Evolutionary conservation across 1,284 basidiomycete genomes (phyloP).

Genomic region (Ceratobasidium sp.): DNA sequence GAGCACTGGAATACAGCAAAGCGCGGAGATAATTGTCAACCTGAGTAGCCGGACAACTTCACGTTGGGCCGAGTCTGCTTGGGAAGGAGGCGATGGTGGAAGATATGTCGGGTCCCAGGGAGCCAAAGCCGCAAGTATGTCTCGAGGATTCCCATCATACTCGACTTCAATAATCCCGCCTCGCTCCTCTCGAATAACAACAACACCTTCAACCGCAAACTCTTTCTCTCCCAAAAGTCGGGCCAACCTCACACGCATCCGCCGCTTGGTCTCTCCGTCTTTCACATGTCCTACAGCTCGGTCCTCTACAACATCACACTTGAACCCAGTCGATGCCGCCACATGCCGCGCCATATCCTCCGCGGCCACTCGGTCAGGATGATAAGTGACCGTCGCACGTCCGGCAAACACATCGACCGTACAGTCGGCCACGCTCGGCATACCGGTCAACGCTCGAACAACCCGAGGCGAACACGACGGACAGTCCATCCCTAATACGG

Average conservation of each 20-base stretch:
- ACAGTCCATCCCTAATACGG: constrained; percentile 52
- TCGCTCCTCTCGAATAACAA: constrained; percentile 16
- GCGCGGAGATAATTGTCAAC: constrained; percentile 57
- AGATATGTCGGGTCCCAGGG: constrained; percentile 46
- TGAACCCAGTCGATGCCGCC: constrained; percentile 29
- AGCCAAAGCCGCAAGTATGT: constrained; percentile 45
- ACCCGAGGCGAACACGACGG: constrained; percentile 51
- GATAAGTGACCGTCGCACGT: constrained; percentile 47
- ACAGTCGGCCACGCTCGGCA: constrained; percentile 46
- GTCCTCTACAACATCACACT: constrained; percentile 26
- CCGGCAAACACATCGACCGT: constrained; percentile 48
- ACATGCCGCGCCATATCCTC: constrained; percentile 39
- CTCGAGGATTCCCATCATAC: constrained; percentile 43
- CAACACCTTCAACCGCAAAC: constrained; percentile 1
- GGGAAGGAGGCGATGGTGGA: constrained; percentile 25
- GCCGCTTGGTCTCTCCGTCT: neutral
- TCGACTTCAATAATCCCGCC: constrained; percentile 41
- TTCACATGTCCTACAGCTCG: constrained; percentile 18
- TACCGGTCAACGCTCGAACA: constrained; percentile 40
- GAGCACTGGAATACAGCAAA: constrained; percentile 63
- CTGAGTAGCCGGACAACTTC: constrained; percentile 55
- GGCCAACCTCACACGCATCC: constrained; percentile 17
- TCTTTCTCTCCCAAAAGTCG: constrained; percentile 1
- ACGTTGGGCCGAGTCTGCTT: constrained; percentile 46
- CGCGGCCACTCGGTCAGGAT: constrained; percentile 33